Percentiles rank a stretch among this genome's conserved stretches.
phyloP scores from a whole-genome alignment of 108 stramenopile species.

The Cafeteria roenbergensis region DNA sequence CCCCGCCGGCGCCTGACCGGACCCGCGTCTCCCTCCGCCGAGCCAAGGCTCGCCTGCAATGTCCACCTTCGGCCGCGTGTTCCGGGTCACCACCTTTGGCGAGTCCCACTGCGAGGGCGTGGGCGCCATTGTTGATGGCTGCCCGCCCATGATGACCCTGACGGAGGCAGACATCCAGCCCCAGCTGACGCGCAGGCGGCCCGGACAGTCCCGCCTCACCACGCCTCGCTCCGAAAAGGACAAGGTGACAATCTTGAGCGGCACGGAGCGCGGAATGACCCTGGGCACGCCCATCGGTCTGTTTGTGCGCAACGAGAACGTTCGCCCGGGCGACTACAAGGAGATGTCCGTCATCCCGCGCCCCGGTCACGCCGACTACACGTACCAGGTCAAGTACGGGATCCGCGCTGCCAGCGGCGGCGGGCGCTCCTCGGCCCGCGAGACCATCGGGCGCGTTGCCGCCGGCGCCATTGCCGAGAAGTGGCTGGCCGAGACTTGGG shows the following conservation, averaged over 20 bases:
- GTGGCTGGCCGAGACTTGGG: slow-evolving; percentile 45
- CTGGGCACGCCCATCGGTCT: slow-evolving; percentile 94
- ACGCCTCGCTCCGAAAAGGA: slow-evolving; percentile 92
- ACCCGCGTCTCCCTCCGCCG: not conserved
- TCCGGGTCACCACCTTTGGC: slow-evolving; percentile 93
- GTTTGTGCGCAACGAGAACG: slow-evolving; percentile 84
- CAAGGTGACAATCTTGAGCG: slow-evolving; percentile 77
- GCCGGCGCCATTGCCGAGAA: slow-evolving; percentile 91
- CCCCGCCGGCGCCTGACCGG: too few relatives aligned
- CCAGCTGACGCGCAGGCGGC: slow-evolving; percentile 82
- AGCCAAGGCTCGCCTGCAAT: too few relatives aligned
- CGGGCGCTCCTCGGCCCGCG: slow-evolving; percentile 80
- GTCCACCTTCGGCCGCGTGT: slow-evolving; percentile 83
- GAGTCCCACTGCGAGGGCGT: slow-evolving; percentile 95
- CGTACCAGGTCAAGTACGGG: slow-evolving; percentile 96
- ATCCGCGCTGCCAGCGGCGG: slow-evolving; percentile 91
- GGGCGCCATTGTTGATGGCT: slow-evolving; percentile 85
- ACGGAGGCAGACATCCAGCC: slow-evolving; percentile 73
- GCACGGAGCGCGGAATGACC: slow-evolving; percentile 60
- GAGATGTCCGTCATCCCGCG: slow-evolving; percentile 89
- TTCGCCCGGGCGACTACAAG: slow-evolving; percentile 69
- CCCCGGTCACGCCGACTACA: slow-evolving; percentile 89
- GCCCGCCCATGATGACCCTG: slow-evolving; percentile 76
- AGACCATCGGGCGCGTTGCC: slow-evolving; percentile 96
- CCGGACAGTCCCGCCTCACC: slow-evolving; percentile 81